These are phyloP conservation scores for Russula earlei DNA, from an alignment of 768 basidiomycete species.

Conservation along the genomic window DNA sequence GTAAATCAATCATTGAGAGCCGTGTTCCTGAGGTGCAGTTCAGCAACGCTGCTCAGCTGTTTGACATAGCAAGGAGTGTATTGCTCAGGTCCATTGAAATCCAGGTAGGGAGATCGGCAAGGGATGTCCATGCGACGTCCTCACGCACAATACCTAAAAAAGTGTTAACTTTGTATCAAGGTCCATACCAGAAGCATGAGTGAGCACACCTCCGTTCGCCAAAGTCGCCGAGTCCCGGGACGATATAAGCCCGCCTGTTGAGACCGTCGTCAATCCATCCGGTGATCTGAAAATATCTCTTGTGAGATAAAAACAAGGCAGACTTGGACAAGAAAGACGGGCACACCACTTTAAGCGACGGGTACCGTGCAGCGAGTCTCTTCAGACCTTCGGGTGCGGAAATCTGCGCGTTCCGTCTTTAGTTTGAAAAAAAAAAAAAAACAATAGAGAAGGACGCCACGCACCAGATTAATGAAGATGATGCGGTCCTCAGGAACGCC, in stretches of 20 bases:
- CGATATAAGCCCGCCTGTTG: conserved; percentile 84
- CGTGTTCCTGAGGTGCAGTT: no score
- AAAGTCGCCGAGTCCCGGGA: conserved; percentile 96
- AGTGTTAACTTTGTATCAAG: not conserved
- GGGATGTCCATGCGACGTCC: not conserved
- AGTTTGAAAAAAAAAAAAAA: not conserved
- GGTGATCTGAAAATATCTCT: conserved; percentile 49
- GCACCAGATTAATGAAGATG: conserved; percentile 86
- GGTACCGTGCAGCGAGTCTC: conserved; percentile 69
- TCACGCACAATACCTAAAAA: conserved; percentile 14
- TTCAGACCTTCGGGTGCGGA: conserved; percentile 84
- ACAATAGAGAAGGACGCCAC: conserved; percentile 21
- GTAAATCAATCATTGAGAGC: no score
- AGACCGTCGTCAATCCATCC: conserved; percentile 94
- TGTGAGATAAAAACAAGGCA: not conserved
- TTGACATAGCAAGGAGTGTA: not conserved
- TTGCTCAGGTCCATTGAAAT: not conserved
- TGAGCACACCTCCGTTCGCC: conserved; percentile 74
- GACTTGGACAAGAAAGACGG: not conserved
- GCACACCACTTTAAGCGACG: conserved; percentile 68
- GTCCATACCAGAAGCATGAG: not conserved
- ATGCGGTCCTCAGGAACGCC: conserved; percentile 93
- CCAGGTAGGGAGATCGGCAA: not conserved
- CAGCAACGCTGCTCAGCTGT: not conserved
- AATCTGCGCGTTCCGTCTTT: conserved; percentile 41